A percentile compares a stretch with the other conserved stretches of the same genome.
phyloP scores from a whole-genome alignment of 106 monocot species.

The Cymbidium sinense region DNA sequence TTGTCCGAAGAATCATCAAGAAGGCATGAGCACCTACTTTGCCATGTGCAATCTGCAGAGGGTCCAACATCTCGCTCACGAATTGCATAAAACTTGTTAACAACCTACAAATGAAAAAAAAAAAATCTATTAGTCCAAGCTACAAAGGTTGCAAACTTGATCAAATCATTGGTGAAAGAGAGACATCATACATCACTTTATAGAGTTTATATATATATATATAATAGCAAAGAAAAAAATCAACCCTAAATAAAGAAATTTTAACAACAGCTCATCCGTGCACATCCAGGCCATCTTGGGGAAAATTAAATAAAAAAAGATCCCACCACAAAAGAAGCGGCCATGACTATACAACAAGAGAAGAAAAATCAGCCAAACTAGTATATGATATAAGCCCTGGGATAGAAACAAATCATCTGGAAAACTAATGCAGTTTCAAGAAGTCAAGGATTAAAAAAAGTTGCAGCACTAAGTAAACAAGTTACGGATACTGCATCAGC shows the following conservation, averaged over 20 bases:
- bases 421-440: too few species aligned
- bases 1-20: conserved; percentile 61
- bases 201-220: background rate
- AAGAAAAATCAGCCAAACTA: background rate
- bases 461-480: too few species aligned
- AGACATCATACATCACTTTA: background rate
- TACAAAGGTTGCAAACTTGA: background rate
- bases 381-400: background rate
- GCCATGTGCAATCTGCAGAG: conserved; percentile 28
- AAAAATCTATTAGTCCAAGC: background rate
- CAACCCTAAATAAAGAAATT: background rate
- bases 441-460: too few species aligned
- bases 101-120: conserved; percentile 43
- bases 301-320: too few species aligned
- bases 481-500: too few species aligned
- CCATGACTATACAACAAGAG: background rate
- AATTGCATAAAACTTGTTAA: conserved; percentile 69
- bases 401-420: too few species aligned
- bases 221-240: background rate
- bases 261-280: background rate
- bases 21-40: conserved; percentile 71
- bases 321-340: background rate
- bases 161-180: background rate
- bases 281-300: background rate
- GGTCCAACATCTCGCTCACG: conserved; percentile 40